Base-by-base conservation (phyloP, 2,329 filamentous ascomycete genomes). In the Fusarium aywerte region DNA sequence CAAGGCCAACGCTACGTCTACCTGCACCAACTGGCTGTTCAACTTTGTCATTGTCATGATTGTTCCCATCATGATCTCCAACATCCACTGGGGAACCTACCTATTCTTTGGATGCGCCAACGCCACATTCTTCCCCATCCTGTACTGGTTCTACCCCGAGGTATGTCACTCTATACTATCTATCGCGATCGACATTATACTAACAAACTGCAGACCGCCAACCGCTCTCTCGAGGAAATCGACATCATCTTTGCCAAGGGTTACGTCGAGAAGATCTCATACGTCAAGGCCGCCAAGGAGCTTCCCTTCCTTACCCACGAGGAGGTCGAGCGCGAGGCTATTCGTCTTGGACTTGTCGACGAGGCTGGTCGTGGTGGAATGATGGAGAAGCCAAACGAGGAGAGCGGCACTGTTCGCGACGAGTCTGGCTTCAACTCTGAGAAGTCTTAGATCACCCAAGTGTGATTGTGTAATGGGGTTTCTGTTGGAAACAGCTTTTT, bases 1-100 rank as follows among this genome's bases (percentile, higher is more conserved):
- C 5, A 82, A 82, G 74, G 80, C 80, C 27, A 80, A 81, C 38
- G 83, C 83, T 12, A 78, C 90, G 3, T 87, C 86, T 0, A 90
- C 88, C 0, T 86, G 83, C 59, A 84, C 83, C 7, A 89, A 88
- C 76, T 92, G 90, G 82, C 76, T 78, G 4, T 78, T 76, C 61
- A 79, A 80, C 72, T 83, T 85, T 70, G 79, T 80, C 25, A 76
- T 81, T 51, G 88, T 90, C 33, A 83, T 91, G 70, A 84, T 90
- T 79, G 92, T 90, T 0, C 89, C 89, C 0, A 83, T 88, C 2
- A 82, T 91, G 33, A 84, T 91, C 21, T 78, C 85, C 60, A 84
- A 85, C 52, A 89, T 84, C 8, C 80, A 80, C 15, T 88, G 82
- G 77, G 84, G 84, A 53, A 82, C 85, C 0, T 76, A 81, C 3